Evolutionary conservation across 495 filamentous ascomycete genomes (phyloP).

Genomic region (Tuber aestivum): DNA sequence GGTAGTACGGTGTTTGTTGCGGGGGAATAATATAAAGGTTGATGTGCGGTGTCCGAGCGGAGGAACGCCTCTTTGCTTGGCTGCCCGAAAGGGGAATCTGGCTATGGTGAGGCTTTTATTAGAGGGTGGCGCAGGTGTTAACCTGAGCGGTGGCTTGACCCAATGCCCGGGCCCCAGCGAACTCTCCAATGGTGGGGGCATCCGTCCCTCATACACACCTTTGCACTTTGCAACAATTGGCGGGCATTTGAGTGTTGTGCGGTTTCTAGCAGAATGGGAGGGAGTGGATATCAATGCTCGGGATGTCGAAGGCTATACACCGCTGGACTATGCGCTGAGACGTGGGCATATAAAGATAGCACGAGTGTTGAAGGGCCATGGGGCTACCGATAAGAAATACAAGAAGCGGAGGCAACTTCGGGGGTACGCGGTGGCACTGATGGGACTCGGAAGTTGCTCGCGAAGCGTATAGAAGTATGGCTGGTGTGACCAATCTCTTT

Average conservation of each 20-base stretch:
- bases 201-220: background rate
- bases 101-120: background rate
- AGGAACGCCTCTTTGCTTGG: background rate
- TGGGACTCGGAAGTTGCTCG: background rate
- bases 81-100: background rate
- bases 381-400: background rate
- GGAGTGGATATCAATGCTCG: background rate
- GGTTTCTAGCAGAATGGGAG: background rate
- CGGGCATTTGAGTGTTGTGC: background rate
- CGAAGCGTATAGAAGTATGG: background rate
- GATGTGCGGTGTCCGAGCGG: background rate
- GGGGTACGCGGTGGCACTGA: background rate
- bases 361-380: background rate
- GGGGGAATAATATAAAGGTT: background rate
- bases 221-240: background rate
- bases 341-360: background rate
- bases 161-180: background rate
- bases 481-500: background rate
- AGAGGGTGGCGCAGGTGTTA: background rate
- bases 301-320: background rate
- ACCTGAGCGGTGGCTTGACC: background rate
- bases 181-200: no score
- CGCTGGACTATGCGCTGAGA: background rate
- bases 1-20: background rate
- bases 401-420: background rate